These are phyloP conservation scores for Groenewaldozyma tartarivorans DNA, from an alignment of 805 yeast genomes.

Conservation along the genomic window DNA sequence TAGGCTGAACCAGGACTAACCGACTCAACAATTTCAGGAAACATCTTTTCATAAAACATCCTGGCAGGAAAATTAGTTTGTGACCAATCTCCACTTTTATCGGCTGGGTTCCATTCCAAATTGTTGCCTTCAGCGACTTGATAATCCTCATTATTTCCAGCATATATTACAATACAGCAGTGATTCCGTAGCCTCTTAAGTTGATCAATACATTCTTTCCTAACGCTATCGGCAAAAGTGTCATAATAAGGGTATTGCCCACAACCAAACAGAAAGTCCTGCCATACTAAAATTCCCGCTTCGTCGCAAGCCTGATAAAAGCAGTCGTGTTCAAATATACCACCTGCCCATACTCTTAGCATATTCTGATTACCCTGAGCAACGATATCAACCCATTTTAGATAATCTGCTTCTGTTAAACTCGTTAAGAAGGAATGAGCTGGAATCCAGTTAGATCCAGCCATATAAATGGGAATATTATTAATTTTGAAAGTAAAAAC, in stretches of 20 bases:
- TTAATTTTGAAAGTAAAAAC: constrained; percentile 34
- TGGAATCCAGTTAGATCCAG: constrained; percentile 42
- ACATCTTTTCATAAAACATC: constrained; percentile 31
- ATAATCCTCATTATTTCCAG: constrained; percentile 38
- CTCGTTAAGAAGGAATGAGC: constrained; percentile 31
- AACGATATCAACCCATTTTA: constrained; percentile 28
- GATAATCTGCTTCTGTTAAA: constrained; percentile 28
- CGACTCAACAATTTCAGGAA: constrained; percentile 30
- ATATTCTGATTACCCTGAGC: constrained; percentile 33
- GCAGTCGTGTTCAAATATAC: constrained; percentile 32
- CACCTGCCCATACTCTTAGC: constrained; percentile 42
- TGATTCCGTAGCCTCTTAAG: constrained; percentile 32
- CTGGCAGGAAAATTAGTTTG: constrained; percentile 34
- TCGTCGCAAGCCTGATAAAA: constrained; percentile 35
- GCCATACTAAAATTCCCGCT: constrained; percentile 39
- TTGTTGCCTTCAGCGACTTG: constrained; percentile 31
- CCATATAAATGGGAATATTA: constrained; percentile 27
- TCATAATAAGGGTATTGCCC: constrained; percentile 39
- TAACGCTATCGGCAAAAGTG: constrained; percentile 28
- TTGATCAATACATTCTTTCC: constrained; percentile 33
- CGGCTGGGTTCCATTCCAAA: constrained; percentile 11
- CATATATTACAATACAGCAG: constrained; percentile 25
- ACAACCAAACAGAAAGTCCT: constrained; percentile 47
- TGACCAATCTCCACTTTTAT: constrained; percentile 9
- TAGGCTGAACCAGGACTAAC: constrained; percentile 27